Evolutionary conservation across 2,329 filamentous ascomycete genomes (phyloP).

Genomic region (Fusarium heterosporum): DNA sequence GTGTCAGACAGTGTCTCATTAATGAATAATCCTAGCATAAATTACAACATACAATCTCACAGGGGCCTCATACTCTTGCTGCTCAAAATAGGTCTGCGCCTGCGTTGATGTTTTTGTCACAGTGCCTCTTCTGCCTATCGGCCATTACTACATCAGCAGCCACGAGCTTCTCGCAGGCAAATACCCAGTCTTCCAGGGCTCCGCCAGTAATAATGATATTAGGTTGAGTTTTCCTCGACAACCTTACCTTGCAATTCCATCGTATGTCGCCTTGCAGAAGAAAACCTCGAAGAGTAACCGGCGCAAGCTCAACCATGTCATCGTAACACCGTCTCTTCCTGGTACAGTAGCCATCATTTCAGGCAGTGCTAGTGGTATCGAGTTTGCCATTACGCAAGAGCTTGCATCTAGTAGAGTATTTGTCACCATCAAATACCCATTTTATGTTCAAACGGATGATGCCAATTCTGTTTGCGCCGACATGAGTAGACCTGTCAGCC

Average conservation of each 20-base stretch:
- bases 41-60: accelerated
- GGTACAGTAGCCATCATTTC: constrained; percentile 4
- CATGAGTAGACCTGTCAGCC: background rate
- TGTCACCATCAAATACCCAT: constrained; percentile 1
- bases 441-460: background rate
- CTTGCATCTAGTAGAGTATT: background rate
- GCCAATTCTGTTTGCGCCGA: background rate
- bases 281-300: background rate
- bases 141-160: constrained; percentile 1
- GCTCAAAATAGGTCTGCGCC: background rate
- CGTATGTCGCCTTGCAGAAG: background rate
- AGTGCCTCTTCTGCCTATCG: background rate
- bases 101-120: background rate
- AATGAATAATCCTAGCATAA: too few relatives aligned
- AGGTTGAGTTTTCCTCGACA: accelerated
- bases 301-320: background rate
- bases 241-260: background rate
- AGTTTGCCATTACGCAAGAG: background rate
- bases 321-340: background rate
- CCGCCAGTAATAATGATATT: accelerated
- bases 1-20: background rate
- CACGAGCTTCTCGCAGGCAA: background rate
- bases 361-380: background rate
- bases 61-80: background rate
- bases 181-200: background rate